Evolutionary conservation across 129 eudicot species (phyloP).

Genomic region (Flaveria sonorensis): DNA sequence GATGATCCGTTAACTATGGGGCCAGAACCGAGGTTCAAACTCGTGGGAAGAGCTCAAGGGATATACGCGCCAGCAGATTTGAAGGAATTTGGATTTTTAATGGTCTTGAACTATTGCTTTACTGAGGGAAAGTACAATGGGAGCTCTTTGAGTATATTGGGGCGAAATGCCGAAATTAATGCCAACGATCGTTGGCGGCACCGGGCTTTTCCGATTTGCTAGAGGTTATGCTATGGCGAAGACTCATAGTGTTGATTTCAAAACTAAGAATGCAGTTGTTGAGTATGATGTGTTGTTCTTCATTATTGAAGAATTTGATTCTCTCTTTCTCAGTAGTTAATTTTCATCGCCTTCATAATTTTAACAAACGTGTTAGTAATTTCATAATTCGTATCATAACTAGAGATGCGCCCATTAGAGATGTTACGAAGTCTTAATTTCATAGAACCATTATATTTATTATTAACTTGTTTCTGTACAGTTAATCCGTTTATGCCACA

Average conservation of each 20-base stretch:
- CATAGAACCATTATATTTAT: too few relatives aligned
- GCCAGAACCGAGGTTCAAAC: too few relatives aligned
- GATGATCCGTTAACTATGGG: too few relatives aligned
- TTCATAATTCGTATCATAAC: too few relatives aligned
- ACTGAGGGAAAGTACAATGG: slow-evolving; percentile 46
- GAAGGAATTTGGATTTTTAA: too few relatives aligned
- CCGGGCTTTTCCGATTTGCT: slow-evolving; percentile 49
- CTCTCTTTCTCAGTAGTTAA: not conserved
- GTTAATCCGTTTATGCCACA: too few relatives aligned
- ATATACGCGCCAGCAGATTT: too few relatives aligned
- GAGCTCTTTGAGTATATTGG: slow-evolving; percentile 45
- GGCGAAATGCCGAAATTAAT: slow-evolving; percentile 36
- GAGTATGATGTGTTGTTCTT: slow-evolving; percentile 47
- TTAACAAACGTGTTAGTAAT: too few relatives aligned
- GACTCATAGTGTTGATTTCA: slow-evolving; percentile 24
- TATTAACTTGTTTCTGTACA: too few relatives aligned
- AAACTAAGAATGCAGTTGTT: slow-evolving; percentile 41
- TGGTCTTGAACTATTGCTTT: slow-evolving; percentile 42
- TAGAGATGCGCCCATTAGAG: too few relatives aligned
- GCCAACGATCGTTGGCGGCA: slow-evolving; percentile 52
- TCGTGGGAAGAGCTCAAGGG: too few relatives aligned
- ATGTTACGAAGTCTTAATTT: too few relatives aligned
- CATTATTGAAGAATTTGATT: slow-evolving; percentile 33
- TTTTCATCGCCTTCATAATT: not conserved
- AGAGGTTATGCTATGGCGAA: slow-evolving; percentile 45